Evolutionary conservation across 78 protist species (phyloP), one percentile per base, ranked within the genome.

Genomic region (Paulinella micropora): DNA sequence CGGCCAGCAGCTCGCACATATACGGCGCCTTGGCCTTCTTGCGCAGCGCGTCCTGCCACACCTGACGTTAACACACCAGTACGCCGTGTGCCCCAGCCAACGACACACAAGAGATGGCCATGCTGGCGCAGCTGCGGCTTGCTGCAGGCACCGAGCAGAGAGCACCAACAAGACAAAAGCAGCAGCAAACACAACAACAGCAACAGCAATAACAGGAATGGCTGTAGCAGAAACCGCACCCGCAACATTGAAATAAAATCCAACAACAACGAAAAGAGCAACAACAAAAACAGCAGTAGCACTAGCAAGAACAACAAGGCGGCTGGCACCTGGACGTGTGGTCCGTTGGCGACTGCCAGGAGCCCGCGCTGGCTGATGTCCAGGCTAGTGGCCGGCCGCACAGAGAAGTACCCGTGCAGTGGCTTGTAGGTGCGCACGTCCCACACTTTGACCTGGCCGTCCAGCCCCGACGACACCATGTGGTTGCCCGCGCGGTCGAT

Each of bases 391-490:
- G 95, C 94, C 0, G 94, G 90, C 9, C 41, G 41, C 29, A 87
- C 90, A 4, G 94, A 83, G 51, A 2, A 51, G 92, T 94, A 95
- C 3, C 92, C 0, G 38, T 95, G 96, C 39, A 96, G 83, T 73
- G 89, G 40, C 88, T 90, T 89, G 87, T 86, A 95, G 29, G 92
- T 97, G 31, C 99, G 89, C 23, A 96, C 34, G 69, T 98, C 99
- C 96, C 98, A 98, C 37, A 97, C 90, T 79, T 95, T 93, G 87
- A 97, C 28, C 28, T 32, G 81, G 9, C 92, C 84, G 90, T 96
- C 98, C 34, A 83, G 40, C 1, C 96, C 97, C 0, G 94, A 73
- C 4, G 96, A 94, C 3, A 51, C 94, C 92, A 96, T 51, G 87
- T 90, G n/a, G 34, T 91, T 36, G 3, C 97, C 97, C 0, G 88